phyloP scores from a whole-genome alignment of 1,284 basidiomycete genomes.

The Moesziomyces sp. region DNA sequence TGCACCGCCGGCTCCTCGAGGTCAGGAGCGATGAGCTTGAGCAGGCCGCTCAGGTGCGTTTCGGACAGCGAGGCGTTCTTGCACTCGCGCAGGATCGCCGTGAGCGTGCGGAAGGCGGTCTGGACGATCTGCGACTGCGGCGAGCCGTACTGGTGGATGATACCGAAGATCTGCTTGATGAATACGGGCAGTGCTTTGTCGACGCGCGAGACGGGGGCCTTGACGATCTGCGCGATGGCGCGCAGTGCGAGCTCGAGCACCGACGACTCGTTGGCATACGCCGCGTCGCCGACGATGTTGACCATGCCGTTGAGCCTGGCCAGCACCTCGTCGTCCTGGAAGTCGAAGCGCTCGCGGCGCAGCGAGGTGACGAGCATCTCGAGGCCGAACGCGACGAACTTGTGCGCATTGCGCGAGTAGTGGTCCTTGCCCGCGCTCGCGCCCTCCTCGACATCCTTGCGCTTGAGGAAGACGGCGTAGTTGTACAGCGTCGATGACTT shows the following conservation, averaged over 20 bases:
- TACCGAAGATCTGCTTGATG: constrained; percentile 84
- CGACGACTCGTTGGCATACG: constrained; percentile 84
- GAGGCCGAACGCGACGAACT: constrained; percentile 91
- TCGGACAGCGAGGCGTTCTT: constrained; percentile 80
- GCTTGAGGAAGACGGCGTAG: constrained; percentile 52
- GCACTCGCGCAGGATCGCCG: constrained; percentile 79
- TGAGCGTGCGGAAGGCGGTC: constrained; percentile 85
- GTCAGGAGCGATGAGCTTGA: constrained; percentile 87
- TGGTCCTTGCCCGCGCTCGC: constrained; percentile 63
- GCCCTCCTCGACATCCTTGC: constrained; percentile 57
- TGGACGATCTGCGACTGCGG: constrained; percentile 92
- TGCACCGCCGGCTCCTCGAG: constrained; percentile 91
- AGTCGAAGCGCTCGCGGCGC: constrained; percentile 85
- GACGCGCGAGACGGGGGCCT: constrained; percentile 83
- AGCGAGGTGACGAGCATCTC: constrained; percentile 91
- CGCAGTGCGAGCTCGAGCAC: constrained; percentile 85
- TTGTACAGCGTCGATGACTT: constrained; percentile 34
- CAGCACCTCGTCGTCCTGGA: constrained; percentile 78
- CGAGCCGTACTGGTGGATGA: constrained; percentile 81
- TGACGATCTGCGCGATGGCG: constrained; percentile 82
- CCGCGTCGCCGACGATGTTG: constrained; percentile 86
- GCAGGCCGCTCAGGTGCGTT: constrained; percentile 85
- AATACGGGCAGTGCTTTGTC: constrained; percentile 84
- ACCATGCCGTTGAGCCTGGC: constrained; percentile 88
- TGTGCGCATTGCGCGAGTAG: constrained; percentile 73